These are phyloP conservation scores for Hymenoscyphus scutula DNA, from an alignment of 2,329 filamentous ascomycete genomes.

Conservation along the genomic window DNA sequence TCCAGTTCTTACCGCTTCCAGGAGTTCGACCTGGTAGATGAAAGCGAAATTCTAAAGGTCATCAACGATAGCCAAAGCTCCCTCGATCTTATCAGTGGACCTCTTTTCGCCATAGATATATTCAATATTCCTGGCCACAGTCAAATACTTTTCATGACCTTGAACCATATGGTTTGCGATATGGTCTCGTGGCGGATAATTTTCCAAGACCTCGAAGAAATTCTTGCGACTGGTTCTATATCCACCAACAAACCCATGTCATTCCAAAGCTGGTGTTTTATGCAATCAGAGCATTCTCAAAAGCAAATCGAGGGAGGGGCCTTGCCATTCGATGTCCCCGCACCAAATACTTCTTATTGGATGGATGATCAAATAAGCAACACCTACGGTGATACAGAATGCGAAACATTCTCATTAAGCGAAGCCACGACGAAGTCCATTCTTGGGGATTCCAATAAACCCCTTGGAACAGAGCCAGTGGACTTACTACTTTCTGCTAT, in stretches of 20 bases:
- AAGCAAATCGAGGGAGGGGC: neutral
- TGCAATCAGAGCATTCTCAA: conserved; percentile 35
- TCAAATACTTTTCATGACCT: conserved; percentile 17
- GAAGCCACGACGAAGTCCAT: conserved; percentile 34
- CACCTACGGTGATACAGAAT: conserved; percentile 21
- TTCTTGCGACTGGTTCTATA: conserved; percentile 23
- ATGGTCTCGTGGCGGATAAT: conserved; percentile 39
- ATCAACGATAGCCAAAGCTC: conserved; percentile 11
- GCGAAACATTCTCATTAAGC: conserved; percentile 44
- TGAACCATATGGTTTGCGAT: conserved; percentile 33
- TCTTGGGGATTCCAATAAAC: conserved; percentile 31
- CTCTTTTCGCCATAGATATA: conserved; percentile 21
- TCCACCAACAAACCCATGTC: conserved; percentile 24
- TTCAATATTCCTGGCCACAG: conserved; percentile 11
- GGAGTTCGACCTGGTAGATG: neutral
- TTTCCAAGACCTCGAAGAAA: conserved; percentile 39
- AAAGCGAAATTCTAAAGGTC: conserved; percentile 7
- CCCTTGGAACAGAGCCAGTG: conserved; percentile 38
- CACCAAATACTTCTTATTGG: conserved; percentile 24
- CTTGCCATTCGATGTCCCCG: neutral
- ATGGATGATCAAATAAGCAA: conserved; percentile 26
- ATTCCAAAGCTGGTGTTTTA: conserved; percentile 39
- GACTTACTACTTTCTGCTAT: conserved; percentile 42
- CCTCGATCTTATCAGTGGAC: conserved; percentile 14
- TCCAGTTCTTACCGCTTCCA: conserved; percentile 16